Evolutionary conservation across 768 basidiomycete genomes (phyloP).

Genomic region (Sporobolomyces pararoseus): DNA sequence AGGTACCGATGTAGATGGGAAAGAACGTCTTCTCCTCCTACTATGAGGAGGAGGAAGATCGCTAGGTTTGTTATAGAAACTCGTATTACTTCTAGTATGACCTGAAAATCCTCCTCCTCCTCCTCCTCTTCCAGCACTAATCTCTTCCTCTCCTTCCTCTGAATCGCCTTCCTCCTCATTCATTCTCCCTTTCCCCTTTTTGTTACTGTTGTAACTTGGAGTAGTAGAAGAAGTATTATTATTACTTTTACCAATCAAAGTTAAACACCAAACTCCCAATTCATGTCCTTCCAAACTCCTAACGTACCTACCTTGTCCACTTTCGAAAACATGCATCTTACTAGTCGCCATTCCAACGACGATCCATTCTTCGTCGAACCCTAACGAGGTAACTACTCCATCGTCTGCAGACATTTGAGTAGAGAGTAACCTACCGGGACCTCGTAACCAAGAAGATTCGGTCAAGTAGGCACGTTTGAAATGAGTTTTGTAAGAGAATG

Average conservation of each 20-base stretch:
- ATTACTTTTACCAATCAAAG: slow-evolving; percentile 60
- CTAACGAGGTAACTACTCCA: slow-evolving; percentile 79
- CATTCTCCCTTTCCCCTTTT: background rate
- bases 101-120: too few species aligned
- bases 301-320: slow-evolving; percentile 67
- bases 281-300: slow-evolving; percentile 80
- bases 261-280: slow-evolving; percentile 86
- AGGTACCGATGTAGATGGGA: background rate
- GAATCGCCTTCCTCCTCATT: background rate
- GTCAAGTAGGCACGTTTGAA: slow-evolving; percentile 71
- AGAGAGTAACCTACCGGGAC: slow-evolving; percentile 63
- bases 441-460: slow-evolving; percentile 74
- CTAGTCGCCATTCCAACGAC: slow-evolving; percentile 83
- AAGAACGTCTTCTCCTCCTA: slow-evolving; percentile 13
- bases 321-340: slow-evolving; percentile 79
- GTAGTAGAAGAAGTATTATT: too few species aligned
- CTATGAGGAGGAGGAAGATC: background rate
- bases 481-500: slow-evolving; percentile 63
- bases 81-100: slow-evolving; percentile 6
- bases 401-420: slow-evolving; percentile 58
- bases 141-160: slow-evolving; percentile 1
- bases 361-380: slow-evolving; percentile 76
- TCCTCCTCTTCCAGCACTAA: too few species aligned
- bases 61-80: background rate
- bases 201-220: background rate